These are phyloP conservation scores for Przewalskia tangutica DNA, from an alignment of 257 asterid genomes.

Conservation along the genomic window DNA sequence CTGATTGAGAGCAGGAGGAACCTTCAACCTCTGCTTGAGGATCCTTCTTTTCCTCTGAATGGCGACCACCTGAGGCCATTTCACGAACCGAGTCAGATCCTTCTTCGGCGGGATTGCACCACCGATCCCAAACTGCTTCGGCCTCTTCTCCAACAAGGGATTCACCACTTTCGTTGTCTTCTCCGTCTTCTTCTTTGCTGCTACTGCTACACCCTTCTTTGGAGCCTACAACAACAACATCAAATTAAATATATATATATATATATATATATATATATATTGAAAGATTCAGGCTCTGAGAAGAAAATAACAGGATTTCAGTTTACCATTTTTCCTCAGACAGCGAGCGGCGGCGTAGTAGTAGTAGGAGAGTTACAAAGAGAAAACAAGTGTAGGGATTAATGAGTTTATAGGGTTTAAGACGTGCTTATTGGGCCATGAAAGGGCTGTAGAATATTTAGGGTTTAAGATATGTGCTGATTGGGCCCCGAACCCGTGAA, in stretches of 20 bases:
- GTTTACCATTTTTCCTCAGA: neutral
- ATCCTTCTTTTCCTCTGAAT: slow-evolving; percentile 17
- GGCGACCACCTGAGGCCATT: slow-evolving; percentile 13
- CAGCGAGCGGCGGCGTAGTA: neutral
- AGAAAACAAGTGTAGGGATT: neutral
- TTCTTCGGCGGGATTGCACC: slow-evolving; percentile 21
- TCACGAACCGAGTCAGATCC: slow-evolving; percentile 12
- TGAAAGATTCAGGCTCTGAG: neutral
- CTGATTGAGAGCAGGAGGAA: slow-evolving; percentile 16
- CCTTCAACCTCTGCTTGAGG: slow-evolving; percentile 14
- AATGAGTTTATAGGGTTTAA: neutral
- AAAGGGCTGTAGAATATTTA: neutral
- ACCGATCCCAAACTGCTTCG: slow-evolving; percentile 16
- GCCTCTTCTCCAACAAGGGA: slow-evolving; percentile 15
- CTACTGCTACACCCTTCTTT: slow-evolving; percentile 13
- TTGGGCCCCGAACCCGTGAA: no score
- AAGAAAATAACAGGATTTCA: neutral
- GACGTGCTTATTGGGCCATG: neutral
- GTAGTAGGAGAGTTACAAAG: neutral
- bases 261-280: no score
- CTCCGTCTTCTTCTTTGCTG: slow-evolving; percentile 9
- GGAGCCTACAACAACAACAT: slow-evolving; percentile 1
- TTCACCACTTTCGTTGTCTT: slow-evolving; percentile 7
- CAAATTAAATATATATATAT: neutral
- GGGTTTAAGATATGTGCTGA: no score